Conservation (phyloP, 2,329 filamentous ascomycete species). For the Verticillium albo-atrum region DNA sequence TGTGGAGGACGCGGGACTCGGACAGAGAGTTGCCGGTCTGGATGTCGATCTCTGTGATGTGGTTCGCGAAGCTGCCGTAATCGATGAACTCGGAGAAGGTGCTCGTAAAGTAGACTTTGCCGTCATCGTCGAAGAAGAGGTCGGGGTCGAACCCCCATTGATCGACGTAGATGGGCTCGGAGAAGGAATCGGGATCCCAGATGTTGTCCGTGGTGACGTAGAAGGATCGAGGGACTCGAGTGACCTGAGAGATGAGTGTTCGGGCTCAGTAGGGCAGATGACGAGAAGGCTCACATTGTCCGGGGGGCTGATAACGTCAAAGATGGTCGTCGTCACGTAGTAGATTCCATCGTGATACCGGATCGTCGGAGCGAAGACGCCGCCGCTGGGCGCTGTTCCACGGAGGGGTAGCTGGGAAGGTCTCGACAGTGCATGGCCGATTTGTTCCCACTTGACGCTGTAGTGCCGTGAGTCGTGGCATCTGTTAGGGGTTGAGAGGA, state of each 20-base stretch:
- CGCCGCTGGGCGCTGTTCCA: constrained; percentile 11
- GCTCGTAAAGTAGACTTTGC: constrained; percentile 7
- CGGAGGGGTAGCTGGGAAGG: constrained; percentile 10
- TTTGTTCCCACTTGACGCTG: constrained; percentile 11
- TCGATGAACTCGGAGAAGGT: constrained; percentile 9
- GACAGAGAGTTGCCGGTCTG: constrained; percentile 10
- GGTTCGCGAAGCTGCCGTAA: constrained; percentile 10
- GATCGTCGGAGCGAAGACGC: constrained; percentile 10
- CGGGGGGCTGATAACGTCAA: constrained; percentile 10
- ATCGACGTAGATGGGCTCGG: constrained; percentile 11
- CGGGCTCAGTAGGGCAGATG: background rate
- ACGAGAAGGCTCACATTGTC: constrained; percentile 5
- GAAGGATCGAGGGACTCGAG: constrained; percentile 7
- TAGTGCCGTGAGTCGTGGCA: background rate
- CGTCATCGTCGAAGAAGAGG: constrained; percentile 8
- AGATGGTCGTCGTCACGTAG: constrained; percentile 9
- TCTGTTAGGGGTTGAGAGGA: no score
- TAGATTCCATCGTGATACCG: constrained; percentile 9
- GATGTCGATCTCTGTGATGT: constrained; percentile 12
- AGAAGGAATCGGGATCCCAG: constrained; percentile 10
- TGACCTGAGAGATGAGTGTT: background rate
- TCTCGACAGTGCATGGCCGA: constrained; percentile 9
- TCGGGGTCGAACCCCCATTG: constrained; percentile 12
- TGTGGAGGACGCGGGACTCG: constrained; percentile 8
- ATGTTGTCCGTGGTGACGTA: constrained; percentile 10